Base-by-base conservation (phyloP, 2,329 filamentous ascomycete species). In the Aspergillus fructus region DNA sequence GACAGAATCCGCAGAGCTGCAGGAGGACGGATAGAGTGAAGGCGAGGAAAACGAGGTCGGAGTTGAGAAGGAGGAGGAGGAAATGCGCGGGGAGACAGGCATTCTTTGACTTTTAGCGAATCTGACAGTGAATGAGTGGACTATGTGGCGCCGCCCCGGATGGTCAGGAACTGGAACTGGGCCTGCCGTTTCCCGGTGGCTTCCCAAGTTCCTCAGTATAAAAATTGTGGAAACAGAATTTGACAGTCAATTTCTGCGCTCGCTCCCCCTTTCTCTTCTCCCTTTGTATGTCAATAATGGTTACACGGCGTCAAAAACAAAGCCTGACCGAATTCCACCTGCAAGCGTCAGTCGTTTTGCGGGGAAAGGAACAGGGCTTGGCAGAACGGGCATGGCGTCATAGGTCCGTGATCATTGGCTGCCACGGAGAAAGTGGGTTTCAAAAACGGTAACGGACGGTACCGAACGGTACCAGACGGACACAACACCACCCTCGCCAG, bases 21-120 rank as follows among this genome's bases (percentile, higher is more conserved):
- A 63, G n/a, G 69, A 72, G 2, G 69, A 72, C n/a, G 67, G 68
- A 60, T 71, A 71, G 42, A 66, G 58, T 4, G 62, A 66, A 23
- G 65, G 62, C 17, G 67, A 71, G 24, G 68, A 64, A 30, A 63
- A 66, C 27, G 63, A 58, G 49, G 62, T 63, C 13, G 62, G 64
- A 30, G 64, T 55, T 41, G 64, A 66, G 34, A n/a, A 37, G 8
- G 58, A 62, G 17, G 60, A 60, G 42, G 61, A 60, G 30, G 64
- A 64, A 19, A 19, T 33, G 57, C 55, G 27, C 47, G 56, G 54
- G 56, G 60, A 53, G 55, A 27, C 46, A 42, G 61, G 56, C 61
- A 66, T 62, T 50, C 6, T 41, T 42, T 1, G 34, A n/a, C 12
- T 37, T n/a, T 24, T 37, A 43, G 50, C 40, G 19, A 34, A 37